Evolutionary conservation across 768 basidiomycete species (phyloP).

Genomic region (Serendipita indica): DNA sequence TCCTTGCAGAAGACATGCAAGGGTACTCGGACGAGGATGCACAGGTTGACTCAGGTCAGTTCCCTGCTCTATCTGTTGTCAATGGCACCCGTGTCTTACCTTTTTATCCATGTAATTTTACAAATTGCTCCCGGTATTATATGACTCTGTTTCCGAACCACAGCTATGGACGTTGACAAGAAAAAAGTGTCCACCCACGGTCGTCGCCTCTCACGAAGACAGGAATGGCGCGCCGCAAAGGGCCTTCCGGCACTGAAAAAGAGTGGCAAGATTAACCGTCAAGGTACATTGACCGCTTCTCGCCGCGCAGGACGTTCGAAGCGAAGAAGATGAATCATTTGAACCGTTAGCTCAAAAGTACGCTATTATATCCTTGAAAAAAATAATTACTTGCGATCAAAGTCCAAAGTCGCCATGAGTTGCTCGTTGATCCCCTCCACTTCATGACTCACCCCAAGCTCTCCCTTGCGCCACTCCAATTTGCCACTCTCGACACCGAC

Average conservation of each 20-base stretch:
- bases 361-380: too few relatives aligned
- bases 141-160: neutral
- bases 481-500: neutral
- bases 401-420: too few relatives aligned
- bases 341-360: neutral
- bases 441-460: neutral
- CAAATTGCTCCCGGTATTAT: neutral
- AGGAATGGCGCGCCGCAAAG: conserved; percentile 1
- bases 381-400: too few relatives aligned
- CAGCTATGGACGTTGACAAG: neutral
- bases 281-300: neutral
- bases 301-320: neutral
- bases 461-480: neutral
- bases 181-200: conserved; percentile 4
- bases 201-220: neutral
- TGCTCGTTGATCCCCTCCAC: neutral
- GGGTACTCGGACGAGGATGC: neutral
- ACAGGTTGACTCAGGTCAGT: conserved; percentile 2
- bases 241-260: neutral
- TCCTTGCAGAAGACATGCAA: neutral
- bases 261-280: neutral
- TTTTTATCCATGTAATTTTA: neutral
- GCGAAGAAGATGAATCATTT: neutral
- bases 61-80: neutral
- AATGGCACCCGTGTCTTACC: neutral